phyloP scores from a whole-genome alignment of 2,329 filamentous ascomycete genomes.

The Apiospora saccharicola region DNA sequence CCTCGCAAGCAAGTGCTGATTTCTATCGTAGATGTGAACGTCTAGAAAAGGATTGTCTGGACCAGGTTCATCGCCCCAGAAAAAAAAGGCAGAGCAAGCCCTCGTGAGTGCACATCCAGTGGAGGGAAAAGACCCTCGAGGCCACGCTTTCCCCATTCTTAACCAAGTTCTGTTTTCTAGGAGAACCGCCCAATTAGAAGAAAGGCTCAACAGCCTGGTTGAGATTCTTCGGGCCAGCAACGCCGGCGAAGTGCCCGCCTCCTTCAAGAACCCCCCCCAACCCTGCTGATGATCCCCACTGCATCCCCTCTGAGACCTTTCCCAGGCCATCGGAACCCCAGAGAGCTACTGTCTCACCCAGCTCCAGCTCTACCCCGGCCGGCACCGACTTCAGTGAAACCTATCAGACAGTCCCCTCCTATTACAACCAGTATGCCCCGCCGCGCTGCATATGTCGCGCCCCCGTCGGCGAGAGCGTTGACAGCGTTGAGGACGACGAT shows the following conservation, averaged over 20 bases:
- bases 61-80: constrained; percentile 56
- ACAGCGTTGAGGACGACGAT: constrained; percentile 54
- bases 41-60: constrained; percentile 55
- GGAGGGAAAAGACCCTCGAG: constrained; percentile 15
- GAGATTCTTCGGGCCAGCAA: constrained; percentile 53
- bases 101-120: constrained; percentile 50
- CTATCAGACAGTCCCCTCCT: constrained; percentile 45
- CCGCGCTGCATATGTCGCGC: constrained; percentile 56
- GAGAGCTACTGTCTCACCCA: constrained; percentile 25
- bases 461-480: constrained; percentile 47
- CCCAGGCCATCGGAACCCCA: constrained; percentile 24
- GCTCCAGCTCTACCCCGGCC: constrained; percentile 25
- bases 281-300: constrained; percentile 27
- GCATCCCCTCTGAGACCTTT: constrained; percentile 27
- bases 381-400: constrained; percentile 29
- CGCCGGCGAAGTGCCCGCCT: constrained; percentile 28
- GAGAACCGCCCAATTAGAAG: constrained; percentile 57
- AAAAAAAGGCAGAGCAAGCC: constrained; percentile 60
- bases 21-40: constrained; percentile 53
- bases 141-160: not conserved
- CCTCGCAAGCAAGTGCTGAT: not conserved
- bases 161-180: constrained; percentile 38
- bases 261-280: constrained; percentile 29
- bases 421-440: constrained; percentile 56
- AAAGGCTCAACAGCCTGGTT: constrained; percentile 57